A percentile compares a stretch with the other conserved stretches of the same genome.
phyloP scores from a whole-genome alignment of 306 rosid species.

The Ziziphus jujuba region DNA sequence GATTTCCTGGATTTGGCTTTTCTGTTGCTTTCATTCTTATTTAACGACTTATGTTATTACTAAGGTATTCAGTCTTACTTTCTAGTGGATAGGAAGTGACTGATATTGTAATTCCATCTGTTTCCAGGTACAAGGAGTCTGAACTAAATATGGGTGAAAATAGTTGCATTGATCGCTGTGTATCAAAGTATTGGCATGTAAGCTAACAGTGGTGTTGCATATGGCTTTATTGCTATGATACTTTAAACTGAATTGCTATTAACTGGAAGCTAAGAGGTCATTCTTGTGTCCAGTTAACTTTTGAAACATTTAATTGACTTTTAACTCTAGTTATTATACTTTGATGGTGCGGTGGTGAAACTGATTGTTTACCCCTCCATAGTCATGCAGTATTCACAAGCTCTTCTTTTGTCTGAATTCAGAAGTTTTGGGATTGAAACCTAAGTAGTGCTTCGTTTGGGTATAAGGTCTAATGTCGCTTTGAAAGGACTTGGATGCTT shows the following conservation, averaged over 20 bases:
- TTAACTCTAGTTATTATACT: not conserved
- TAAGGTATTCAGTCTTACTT: not conserved
- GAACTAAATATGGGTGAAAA: conserved; percentile 99
- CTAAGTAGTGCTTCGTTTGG: not conserved
- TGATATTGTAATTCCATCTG: not conserved
- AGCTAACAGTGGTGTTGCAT: conserved; percentile 27
- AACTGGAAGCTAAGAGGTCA: not conserved
- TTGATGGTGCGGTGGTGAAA: not conserved
- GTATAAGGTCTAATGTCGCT: not conserved
- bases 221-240: conserved; percentile 4
- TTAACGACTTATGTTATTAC: not conserved
- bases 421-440: not conserved
- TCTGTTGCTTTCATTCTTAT: not conserved
- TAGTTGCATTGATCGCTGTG: conserved; percentile 96
- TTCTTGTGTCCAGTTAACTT: not conserved
- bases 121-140: conserved; percentile 86
- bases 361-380: not conserved
- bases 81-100: not conserved
- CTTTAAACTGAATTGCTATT: not conserved
- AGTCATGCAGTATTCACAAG: not conserved
- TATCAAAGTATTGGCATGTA: conserved; percentile 98
- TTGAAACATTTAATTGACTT: not conserved
- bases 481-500: not conserved
- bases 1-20: not conserved
- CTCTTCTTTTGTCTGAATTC: not conserved